Conservation (phyloP, 306 rosid genomes). For the Trifolium subterraneum region DNA sequence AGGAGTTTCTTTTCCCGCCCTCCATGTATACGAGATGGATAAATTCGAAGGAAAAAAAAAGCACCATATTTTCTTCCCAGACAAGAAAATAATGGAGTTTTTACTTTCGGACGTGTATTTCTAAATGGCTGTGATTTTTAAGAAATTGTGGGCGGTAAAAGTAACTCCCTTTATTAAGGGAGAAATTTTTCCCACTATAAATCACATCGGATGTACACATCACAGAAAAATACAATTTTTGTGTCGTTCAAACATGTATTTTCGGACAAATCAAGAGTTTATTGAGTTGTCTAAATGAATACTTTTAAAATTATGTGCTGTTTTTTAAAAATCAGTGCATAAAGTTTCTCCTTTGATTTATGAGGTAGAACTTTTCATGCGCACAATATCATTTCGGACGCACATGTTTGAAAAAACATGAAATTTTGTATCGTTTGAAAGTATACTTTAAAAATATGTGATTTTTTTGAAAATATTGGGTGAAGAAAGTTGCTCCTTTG, state of each 20-base stretch:
- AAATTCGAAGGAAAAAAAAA: too few relatives aligned
- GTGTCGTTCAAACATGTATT: too few relatives aligned
- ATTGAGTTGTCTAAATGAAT: background rate
- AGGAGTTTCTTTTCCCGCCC: background rate
- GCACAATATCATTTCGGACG: background rate
- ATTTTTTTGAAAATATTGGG: too few relatives aligned
- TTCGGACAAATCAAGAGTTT: background rate
- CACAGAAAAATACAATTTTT: background rate
- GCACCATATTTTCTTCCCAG: too few relatives aligned
- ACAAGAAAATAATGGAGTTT: too few relatives aligned
- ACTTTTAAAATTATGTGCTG: background rate
- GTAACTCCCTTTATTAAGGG: too few relatives aligned
- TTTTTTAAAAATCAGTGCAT: background rate
- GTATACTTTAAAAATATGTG: background rate
- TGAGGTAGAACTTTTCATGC: background rate
- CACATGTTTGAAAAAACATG: background rate
- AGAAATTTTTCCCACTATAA: too few relatives aligned
- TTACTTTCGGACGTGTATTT: too few relatives aligned
- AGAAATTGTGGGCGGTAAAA: too few relatives aligned
- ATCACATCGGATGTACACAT: too few relatives aligned
- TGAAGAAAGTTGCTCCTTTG: background rate
- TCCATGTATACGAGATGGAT: too few relatives aligned
- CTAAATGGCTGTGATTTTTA: too few relatives aligned
- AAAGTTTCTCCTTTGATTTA: background rate
- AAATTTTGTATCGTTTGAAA: background rate